phyloP scores from a whole-genome alignment of 164 flowering plant species.

The Cinnamomum chago region DNA sequence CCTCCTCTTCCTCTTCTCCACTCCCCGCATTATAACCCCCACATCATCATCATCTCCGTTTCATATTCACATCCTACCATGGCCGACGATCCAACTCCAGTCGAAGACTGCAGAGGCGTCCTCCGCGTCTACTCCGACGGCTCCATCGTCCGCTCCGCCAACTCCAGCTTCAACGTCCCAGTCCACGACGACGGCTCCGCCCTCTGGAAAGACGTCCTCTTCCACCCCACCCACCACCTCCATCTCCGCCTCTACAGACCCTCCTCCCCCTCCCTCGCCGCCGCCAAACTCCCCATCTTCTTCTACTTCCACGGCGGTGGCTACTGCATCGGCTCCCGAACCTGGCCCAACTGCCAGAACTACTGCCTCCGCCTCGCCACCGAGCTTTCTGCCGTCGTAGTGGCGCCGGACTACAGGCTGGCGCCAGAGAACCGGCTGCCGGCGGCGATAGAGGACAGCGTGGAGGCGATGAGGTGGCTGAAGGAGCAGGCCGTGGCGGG shows the following conservation, averaged over 20 bases:
- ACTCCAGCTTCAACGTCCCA: constrained; percentile 49
- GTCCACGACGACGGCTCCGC: constrained; percentile 62
- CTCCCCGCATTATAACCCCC: neutral
- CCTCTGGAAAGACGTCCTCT: constrained; percentile 55
- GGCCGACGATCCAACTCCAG: constrained; percentile 26
- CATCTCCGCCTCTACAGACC: constrained; percentile 70
- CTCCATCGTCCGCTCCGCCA: constrained; percentile 47
- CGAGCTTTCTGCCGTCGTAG: constrained; percentile 49
- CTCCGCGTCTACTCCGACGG: constrained; percentile 67
- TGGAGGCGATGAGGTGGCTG: constrained; percentile 56
- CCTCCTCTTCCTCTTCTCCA: neutral
- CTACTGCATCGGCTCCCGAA: constrained; percentile 63
- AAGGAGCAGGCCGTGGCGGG: constrained; percentile 42
- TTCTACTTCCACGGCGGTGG: constrained; percentile 84
- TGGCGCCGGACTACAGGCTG: constrained; percentile 71
- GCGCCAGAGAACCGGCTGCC: constrained; percentile 80
- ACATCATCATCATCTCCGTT: neutral
- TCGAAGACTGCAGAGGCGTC: constrained; percentile 67
- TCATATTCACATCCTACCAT: neutral
- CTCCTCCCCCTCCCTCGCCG: constrained; percentile 18
- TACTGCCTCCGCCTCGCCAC: constrained; percentile 54
- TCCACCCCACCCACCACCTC: constrained; percentile 37
- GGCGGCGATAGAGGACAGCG: constrained; percentile 66
- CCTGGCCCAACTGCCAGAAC: constrained; percentile 74
- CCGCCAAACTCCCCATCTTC: constrained; percentile 51